Conservation (phyloP, 495 filamentous ascomycete species). For the Jackrogersella minutella region DNA sequence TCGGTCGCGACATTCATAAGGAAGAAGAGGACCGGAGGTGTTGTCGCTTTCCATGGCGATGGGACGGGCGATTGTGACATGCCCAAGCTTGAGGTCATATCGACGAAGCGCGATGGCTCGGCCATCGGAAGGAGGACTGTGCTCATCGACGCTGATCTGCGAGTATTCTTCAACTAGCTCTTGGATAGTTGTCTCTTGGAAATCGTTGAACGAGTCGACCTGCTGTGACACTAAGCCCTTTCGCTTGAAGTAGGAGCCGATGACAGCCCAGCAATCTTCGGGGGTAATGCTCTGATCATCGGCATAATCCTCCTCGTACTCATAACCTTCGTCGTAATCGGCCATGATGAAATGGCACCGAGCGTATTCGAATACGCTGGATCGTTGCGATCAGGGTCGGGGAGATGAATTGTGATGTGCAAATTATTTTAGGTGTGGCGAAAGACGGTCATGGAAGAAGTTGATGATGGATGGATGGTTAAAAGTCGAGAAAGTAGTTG, state of each 20-base stretch:
- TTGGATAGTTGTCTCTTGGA: constrained; percentile 89
- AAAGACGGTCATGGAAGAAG: constrained; percentile 13
- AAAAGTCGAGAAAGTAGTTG: too few species aligned
- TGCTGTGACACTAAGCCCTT: constrained; percentile 98
- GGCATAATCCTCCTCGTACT: constrained; percentile 54
- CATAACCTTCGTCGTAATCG: constrained; percentile 44
- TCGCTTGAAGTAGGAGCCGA: constrained; percentile 91
- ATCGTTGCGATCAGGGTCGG: constrained; percentile 1
- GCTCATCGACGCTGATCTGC: constrained; percentile 86
- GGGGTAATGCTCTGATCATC: constrained; percentile 82
- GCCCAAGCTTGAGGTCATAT: constrained; percentile 92
- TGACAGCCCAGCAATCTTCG: constrained; percentile 97
- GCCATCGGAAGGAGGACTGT: constrained; percentile 76
- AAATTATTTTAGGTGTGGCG: not conserved
- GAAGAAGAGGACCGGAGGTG: constrained; percentile 77
- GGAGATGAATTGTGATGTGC: not conserved
- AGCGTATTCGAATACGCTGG: not conserved
- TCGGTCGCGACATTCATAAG: constrained; percentile 91
- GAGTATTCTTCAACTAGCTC: constrained; percentile 90
- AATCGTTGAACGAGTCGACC: constrained; percentile 97
- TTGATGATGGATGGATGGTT: not conserved
- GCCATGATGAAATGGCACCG: constrained; percentile 34
- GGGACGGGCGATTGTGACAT: constrained; percentile 81
- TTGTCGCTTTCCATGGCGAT: constrained; percentile 93
- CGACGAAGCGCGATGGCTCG: constrained; percentile 81